Base-by-base conservation (phyloP, 2,329 filamentous ascomycete species). In the Cordyceps fumosorosea region DNA sequence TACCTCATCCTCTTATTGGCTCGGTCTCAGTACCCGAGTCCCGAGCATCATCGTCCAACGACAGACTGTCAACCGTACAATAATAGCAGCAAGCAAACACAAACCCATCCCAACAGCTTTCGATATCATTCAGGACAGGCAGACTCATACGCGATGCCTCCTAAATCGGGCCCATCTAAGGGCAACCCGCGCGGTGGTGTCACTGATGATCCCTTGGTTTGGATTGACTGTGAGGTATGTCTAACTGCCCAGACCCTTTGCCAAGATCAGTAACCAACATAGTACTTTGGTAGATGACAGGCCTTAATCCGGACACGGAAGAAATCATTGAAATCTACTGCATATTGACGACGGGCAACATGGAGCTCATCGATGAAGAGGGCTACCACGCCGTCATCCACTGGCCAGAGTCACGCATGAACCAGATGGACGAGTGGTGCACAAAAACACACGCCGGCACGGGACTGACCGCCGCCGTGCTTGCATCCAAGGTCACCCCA, bases 301-400 rank as follows among this genome's bases (percentile, higher is more conserved):
- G 76, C 12, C 70, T 78, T n/a, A 82, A 96, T 74, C 81, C 87
- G 1, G 84, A 89, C 63, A 85, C 80, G 37, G 93, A 98, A 71
- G 87, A 88, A 62, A 95, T 98, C 70, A 86, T 98, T 71, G 92
- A 96, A 69, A 89, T 98, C 62, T 93, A 89, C 75, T 97, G 93
- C 77, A 89, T 96, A 75, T 84, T 99, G 72, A 99, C 95, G 8
- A 89, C 93, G 67, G 83, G 86, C 59, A 80, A 91, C 64, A 84
- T 99, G 22, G 83, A 90, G 62, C 74, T 96, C 40, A 76, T 96
- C 29, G 91, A 96, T 64, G 78, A 86, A 26, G 74, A 81, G 37
- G 93, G 93, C 67, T 96, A 89, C 81, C 90, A 96, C 70, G 84
- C 84, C 32, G 80, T 93, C 52, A 83, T 99, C 63, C 88, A 93